Conservation (phyloP, 2,329 filamentous ascomycete genomes). For the Stenocarpella maydis region DNA sequence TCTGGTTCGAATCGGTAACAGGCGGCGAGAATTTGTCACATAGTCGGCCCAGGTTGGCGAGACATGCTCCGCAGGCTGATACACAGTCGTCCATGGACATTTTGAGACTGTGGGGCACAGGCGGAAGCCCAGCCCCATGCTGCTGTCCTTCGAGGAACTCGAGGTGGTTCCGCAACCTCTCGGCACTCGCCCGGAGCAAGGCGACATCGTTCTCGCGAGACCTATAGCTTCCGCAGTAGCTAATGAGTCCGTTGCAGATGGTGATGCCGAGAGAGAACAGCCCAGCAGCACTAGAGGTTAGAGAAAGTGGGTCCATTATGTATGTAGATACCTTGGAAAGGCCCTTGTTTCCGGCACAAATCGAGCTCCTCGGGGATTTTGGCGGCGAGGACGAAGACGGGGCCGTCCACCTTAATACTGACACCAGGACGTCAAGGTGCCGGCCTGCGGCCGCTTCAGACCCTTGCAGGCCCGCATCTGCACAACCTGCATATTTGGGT, state of each 20-base stretch:
- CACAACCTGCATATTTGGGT: not conserved
- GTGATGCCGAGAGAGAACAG: not conserved
- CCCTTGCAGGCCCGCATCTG: not conserved
- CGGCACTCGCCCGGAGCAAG: not conserved
- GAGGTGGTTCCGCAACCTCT: not conserved
- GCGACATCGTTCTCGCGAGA: not conserved
- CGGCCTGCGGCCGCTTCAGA: slow-evolving; percentile 1
- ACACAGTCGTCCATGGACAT: slow-evolving; percentile 1
- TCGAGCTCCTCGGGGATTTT: not conserved
- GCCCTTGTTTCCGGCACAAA: not conserved
- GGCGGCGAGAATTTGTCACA: slow-evolving; percentile 11
- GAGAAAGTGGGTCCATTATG: not conserved
- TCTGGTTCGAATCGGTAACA: not conserved
- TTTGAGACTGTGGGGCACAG: not conserved
- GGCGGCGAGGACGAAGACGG: not conserved
- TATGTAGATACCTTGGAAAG: not conserved
- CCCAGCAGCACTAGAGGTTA: not conserved
- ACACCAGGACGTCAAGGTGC: too few species aligned
- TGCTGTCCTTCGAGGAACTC: not conserved
- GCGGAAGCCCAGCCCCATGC: not conserved
- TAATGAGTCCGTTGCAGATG: not conserved
- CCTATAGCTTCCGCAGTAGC: not conserved
- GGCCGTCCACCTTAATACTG: not conserved
- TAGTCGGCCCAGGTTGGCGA: not conserved
- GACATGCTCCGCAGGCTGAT: not conserved